A percentile compares a stretch with the other conserved stretches of the same genome.
Conservation (phyloP, 2,329 filamentous ascomycete species). For the Diaporthe destruens region DNA sequence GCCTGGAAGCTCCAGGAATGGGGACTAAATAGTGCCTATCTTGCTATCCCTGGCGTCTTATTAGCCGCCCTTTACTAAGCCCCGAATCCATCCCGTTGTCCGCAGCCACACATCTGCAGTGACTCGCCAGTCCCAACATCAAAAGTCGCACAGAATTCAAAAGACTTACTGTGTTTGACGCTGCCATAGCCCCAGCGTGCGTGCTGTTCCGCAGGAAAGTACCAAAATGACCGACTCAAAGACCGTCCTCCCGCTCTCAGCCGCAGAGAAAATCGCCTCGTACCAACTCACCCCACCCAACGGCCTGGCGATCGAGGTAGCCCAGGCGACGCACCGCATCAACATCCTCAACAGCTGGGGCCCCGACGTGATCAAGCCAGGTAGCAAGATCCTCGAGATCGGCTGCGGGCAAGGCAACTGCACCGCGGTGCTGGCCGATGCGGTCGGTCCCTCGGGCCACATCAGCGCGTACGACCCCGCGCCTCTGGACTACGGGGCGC, state of each 20-base stretch:
- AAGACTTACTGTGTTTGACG: too few relatives aligned
- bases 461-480: conserved; percentile 68
- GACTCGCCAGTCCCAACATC: neutral
- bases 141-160: too few relatives aligned
- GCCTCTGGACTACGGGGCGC: conserved; percentile 61
- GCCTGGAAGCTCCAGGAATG: too few relatives aligned
- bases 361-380: conserved; percentile 48
- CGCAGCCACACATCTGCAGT: too few relatives aligned
- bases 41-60: neutral
- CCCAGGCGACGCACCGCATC: conserved; percentile 52
- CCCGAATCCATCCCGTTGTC: neutral
- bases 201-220: too few relatives aligned
- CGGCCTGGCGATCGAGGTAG: conserved; percentile 8
- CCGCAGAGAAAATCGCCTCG: conserved; percentile 34
- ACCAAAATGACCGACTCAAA: neutral
- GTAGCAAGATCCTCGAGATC: conserved; percentile 64
- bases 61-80: neutral
- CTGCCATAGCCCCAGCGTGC: neutral
- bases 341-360: conserved; percentile 52
- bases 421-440: conserved; percentile 65
- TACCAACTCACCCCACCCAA: conserved; percentile 29
- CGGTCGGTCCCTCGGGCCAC: conserved; percentile 57
- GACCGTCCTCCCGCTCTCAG: neutral
- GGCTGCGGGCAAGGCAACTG: conserved; percentile 72
- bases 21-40: neutral